Base-by-base conservation (phyloP, 148 eudicot genomes). In the Selenicereus undatus region DNA sequence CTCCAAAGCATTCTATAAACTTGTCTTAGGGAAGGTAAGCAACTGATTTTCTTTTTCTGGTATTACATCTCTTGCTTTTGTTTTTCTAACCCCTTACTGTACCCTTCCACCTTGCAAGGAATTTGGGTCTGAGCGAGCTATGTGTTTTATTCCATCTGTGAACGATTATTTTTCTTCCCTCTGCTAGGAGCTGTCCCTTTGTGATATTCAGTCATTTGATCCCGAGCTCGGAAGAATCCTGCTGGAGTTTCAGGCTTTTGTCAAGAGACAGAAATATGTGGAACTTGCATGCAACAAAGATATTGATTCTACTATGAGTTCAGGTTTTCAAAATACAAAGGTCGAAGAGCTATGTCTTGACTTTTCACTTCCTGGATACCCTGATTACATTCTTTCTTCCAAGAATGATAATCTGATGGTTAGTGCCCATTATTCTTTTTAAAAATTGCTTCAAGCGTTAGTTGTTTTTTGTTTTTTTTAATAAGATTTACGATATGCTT, bases 291-390 rank as follows among this genome's bases (percentile, higher is more conserved):
- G 77, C 72, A 87, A 73, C 73, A 86, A 86, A 50, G 82, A 76
- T 56, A 73, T 81, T 27, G 66, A 76, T 43, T 39, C 79, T 39
- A 79, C 74, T 76, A 76, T 73, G 52, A 84, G 86, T 64, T 79
- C 85, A 72, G 78, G 85, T 85, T 91, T 92, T 80, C 85, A 91
- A 76, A 81, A 84, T 82, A 86, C 92, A 22, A 85, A 80, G 65
- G 89, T 96, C 79, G 95, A 92, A 82, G 99, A 96, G 72, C 92
- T 96, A 35, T 91, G 88, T 81, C 95, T 96, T 81, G 97, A 96
- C 84, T 96, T 91, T 86, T 82, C 94, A 29, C 90, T 96, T 83
- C 99, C 98, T 80, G 99, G 99, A 56, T 96, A 93, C 90, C 95
- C 97, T 76, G 94, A 96, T 82, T 93, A 88, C 79, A 76, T 73